Conservation (phyloP, 2,329 filamentous ascomycete species). For the Xylariaceae sp. region DNA sequence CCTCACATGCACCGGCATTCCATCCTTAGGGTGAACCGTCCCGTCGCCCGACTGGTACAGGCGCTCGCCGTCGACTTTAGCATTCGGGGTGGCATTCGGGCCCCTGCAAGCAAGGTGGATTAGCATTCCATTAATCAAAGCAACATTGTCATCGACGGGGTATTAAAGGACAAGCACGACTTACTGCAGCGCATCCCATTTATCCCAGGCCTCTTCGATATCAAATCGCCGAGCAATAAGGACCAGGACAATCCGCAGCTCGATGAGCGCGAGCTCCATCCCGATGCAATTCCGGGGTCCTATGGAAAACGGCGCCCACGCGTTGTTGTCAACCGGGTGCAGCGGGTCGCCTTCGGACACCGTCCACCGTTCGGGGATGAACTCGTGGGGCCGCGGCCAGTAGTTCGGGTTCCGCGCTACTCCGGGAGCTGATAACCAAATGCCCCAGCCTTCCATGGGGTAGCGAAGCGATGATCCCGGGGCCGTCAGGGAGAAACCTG, state of each 20-base stretch:
- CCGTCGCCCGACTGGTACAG: slow-evolving; percentile 31
- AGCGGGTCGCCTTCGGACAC: slow-evolving; percentile 28
- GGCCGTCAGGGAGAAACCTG: slow-evolving; percentile 23
- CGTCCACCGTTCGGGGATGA: slow-evolving; percentile 36
- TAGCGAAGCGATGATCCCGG: slow-evolving; percentile 25
- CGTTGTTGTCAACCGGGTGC: slow-evolving; percentile 33
- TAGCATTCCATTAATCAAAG: slow-evolving; percentile 1
- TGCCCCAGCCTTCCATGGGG: slow-evolving; percentile 29
- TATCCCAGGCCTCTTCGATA: slow-evolving; percentile 43
- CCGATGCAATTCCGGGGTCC: slow-evolving; percentile 55
- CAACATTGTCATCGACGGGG: too few species aligned
- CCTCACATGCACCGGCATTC: slow-evolving; percentile 39
- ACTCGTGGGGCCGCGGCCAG: slow-evolving; percentile 34
- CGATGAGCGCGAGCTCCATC: slow-evolving; percentile 51
- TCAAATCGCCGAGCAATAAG: slow-evolving; percentile 49
- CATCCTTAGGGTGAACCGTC: slow-evolving; percentile 36
- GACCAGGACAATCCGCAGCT: slow-evolving; percentile 48
- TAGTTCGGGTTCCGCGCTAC: slow-evolving; percentile 28
- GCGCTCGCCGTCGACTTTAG: slow-evolving; percentile 31
- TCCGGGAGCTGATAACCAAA: slow-evolving; percentile 26
- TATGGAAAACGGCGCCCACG: slow-evolving; percentile 51
- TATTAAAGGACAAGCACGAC: neutral
- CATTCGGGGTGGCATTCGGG: slow-evolving; percentile 24
- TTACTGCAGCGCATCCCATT: slow-evolving; percentile 34
- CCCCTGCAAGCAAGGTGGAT: slow-evolving; percentile 14